Percentiles rank a stretch among this genome's conserved stretches.
phyloP scores from a whole-genome alignment of 176 grass and related monocot species.

The Oryza glaberrima region DNA sequence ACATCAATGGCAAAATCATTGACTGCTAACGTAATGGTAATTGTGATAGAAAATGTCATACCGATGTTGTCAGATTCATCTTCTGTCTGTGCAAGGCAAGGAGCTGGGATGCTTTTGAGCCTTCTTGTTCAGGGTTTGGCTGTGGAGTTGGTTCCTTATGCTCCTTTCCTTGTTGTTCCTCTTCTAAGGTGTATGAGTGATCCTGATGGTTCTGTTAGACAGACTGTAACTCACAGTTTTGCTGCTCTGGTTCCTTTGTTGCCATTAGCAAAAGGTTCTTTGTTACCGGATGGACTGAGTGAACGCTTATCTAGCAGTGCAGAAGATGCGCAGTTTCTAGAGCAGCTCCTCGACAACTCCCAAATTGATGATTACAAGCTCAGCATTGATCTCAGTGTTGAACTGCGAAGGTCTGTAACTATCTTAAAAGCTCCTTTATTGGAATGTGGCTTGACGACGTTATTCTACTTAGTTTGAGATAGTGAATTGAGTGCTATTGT shows the following conservation, averaged over 20 bases:
- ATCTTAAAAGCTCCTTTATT: slow-evolving; percentile 7
- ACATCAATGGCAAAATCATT: slow-evolving; percentile 96
- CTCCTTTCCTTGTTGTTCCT: slow-evolving; percentile 95
- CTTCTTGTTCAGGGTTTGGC: slow-evolving; percentile 94
- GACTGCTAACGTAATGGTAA: slow-evolving; percentile 78
- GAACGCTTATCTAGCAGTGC: slow-evolving; percentile 80
- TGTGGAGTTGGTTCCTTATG: slow-evolving; percentile 89
- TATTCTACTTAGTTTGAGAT: slow-evolving; percentile 7
- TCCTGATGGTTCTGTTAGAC: slow-evolving; percentile 84
- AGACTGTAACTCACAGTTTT: slow-evolving; percentile 97
- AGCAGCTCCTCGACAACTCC: slow-evolving; percentile 97
- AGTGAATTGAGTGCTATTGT: background rate
- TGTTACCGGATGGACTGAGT: slow-evolving; percentile 69
- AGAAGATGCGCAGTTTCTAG: slow-evolving; percentile 89
- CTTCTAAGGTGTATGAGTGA: slow-evolving; percentile 98
- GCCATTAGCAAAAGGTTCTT: slow-evolving; percentile 78
- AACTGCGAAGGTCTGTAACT: slow-evolving; percentile 72
- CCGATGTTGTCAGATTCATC: slow-evolving; percentile 91
- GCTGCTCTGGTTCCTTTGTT: slow-evolving; percentile 95
- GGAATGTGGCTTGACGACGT: slow-evolving; percentile 8
- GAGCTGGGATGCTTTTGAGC: slow-evolving; percentile 94
- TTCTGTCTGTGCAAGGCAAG: slow-evolving; percentile 93
- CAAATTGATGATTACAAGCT: slow-evolving; percentile 98
- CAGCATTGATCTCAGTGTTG: slow-evolving; percentile 82
- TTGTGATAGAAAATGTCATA: slow-evolving; percentile 87